phyloP scores from a whole-genome alignment of 78 protist species.

The Dictyostelium firmibasis region DNA sequence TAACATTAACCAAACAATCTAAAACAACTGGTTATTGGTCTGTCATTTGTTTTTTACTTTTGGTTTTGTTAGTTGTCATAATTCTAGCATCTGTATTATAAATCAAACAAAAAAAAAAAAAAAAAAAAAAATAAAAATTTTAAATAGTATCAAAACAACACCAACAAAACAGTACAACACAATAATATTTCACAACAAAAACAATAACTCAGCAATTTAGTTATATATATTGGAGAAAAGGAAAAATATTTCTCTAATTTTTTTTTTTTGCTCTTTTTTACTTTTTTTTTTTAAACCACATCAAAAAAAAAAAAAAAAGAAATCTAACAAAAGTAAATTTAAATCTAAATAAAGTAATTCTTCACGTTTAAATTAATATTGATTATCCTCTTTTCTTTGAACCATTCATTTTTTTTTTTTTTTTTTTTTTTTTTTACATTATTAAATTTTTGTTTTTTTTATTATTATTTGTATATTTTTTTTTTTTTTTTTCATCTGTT shows the following conservation, averaged over 20 bases:
- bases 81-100: slow-evolving; percentile 26
- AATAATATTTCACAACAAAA: neutral
- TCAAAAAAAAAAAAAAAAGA: no score
- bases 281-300: no score
- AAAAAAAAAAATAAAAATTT: neutral
- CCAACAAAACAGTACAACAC: neutral
- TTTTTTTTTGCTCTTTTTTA: no score
- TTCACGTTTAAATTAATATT: no score
- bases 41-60: slow-evolving; percentile 31
- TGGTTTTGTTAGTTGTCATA: slow-evolving; percentile 41
- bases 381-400: no score
- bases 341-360: neutral
- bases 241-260: no score
- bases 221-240: no score
- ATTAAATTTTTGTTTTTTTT: no score
- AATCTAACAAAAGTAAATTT: neutral
- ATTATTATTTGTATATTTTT: no score
- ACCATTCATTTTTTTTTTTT: no score
- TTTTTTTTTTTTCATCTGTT: no score
- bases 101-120: neutral
- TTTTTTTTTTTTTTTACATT: no score
- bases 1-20: slow-evolving; percentile 10
- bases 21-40: slow-evolving; percentile 57
- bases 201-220: neutral
- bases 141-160: neutral